These are phyloP conservation scores for Eucalyptus shirleyi DNA, from an alignment of 345 rosid species.

Conservation along the genomic window DNA sequence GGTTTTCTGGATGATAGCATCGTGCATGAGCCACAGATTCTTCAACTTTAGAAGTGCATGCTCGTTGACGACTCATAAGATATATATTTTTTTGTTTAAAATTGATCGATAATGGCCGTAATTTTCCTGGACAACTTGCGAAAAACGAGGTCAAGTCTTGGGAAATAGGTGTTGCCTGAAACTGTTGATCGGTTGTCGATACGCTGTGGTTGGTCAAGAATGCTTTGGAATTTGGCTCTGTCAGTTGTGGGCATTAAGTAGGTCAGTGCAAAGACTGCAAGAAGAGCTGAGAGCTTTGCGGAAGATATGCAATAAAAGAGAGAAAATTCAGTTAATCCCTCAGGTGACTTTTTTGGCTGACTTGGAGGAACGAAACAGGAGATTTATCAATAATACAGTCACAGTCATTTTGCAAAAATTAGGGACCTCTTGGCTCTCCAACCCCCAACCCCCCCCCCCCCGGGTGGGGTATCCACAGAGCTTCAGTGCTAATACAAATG, in stretches of 20 bases:
- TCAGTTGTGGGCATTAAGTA: not conserved
- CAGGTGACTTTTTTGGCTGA: not conserved
- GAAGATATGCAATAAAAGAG: not conserved
- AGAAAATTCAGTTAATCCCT: not conserved
- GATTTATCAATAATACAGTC: not conserved
- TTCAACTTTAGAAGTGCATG: not conserved
- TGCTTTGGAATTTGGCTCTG: not conserved
- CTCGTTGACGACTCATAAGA: not conserved
- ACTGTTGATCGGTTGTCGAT: not conserved
- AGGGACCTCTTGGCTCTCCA: not conserved
- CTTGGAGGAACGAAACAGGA: not conserved
- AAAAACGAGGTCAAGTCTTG: not conserved
- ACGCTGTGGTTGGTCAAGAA: not conserved
- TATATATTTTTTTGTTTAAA: not conserved
- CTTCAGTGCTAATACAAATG: not conserved
- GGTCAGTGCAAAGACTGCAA: not conserved
- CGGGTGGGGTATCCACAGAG: not conserved
- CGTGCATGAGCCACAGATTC: not conserved
- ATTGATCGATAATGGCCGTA: not conserved
- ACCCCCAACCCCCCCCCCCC: accelerated
- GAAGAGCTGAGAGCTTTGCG: not conserved
- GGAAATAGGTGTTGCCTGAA: not conserved
- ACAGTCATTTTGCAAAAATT: not conserved
- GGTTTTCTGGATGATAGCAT: not conserved
- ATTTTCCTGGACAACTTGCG: not conserved